These are phyloP conservation scores for Chrysoporthe puriensis DNA, from an alignment of 2,329 filamentous ascomycete genomes.

Conservation along the genomic window DNA sequence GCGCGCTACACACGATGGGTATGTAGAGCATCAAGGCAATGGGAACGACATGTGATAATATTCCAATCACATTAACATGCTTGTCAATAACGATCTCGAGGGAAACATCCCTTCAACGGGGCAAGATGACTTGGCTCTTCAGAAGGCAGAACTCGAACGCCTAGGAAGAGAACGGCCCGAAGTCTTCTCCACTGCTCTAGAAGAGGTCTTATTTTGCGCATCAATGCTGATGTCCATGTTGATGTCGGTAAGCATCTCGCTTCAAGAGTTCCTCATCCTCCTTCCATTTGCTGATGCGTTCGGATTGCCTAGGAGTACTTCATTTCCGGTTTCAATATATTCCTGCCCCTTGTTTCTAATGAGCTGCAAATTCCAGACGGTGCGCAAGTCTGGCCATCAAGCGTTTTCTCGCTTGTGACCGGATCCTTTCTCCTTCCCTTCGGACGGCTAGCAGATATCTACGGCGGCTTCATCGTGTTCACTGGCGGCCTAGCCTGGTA, in stretches of 20 bases:
- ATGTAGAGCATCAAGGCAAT: background rate
- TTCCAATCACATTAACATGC: background rate
- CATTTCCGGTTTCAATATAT: constrained; percentile 75
- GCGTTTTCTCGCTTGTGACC: constrained; percentile 60
- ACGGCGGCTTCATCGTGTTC: constrained; percentile 65
- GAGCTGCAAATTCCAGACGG: constrained; percentile 66
- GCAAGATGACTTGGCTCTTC: constrained; percentile 29
- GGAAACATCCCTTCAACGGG: background rate
- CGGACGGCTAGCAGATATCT: constrained; percentile 65
- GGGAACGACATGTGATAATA: background rate
- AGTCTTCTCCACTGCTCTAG: constrained; percentile 51
- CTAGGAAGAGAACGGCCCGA: constrained; percentile 62
- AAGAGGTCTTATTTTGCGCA: constrained; percentile 63
- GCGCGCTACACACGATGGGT: background rate
- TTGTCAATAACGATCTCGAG: background rate
- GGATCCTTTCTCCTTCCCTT: constrained; percentile 64
- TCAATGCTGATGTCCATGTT: constrained; percentile 62
- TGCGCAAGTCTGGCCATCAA: constrained; percentile 66
- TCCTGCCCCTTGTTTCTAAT: constrained; percentile 67
- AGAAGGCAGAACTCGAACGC: constrained; percentile 50
- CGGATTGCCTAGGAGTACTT: constrained; percentile 64
- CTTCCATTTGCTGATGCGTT: background rate
- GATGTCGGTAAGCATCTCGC: constrained; percentile 46
- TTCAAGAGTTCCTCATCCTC: background rate
- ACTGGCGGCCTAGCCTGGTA: constrained; percentile 66